Conservation (phyloP, 495 filamentous ascomycete species). For the Tuber indicum region DNA sequence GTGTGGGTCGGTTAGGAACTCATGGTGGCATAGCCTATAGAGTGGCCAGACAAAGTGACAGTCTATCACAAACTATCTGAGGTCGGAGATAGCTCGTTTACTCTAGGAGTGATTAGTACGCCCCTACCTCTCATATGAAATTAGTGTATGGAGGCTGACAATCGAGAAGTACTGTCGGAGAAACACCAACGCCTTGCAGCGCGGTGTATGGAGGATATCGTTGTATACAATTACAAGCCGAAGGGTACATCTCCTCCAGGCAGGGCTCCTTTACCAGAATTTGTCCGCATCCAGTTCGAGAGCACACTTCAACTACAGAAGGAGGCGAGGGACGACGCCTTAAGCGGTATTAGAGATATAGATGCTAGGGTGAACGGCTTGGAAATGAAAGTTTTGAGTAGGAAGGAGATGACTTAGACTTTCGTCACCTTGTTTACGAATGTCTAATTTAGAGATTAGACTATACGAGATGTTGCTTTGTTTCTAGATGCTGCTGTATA, state of each 20-base stretch:
- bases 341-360: slow-evolving; percentile 35
- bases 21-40: slow-evolving; percentile 61
- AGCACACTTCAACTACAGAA: slow-evolving; percentile 63
- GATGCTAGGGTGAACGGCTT: slow-evolving; percentile 19
- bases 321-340: slow-evolving; percentile 46
- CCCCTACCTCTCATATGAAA: slow-evolving; percentile 36
- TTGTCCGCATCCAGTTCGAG: slow-evolving; percentile 60
- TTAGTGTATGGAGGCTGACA: slow-evolving; percentile 50
- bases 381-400: slow-evolving; percentile 34
- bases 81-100: slow-evolving; percentile 51
- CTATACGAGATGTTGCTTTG: background rate
- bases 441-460: background rate
- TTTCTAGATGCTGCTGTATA: background rate
- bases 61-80: slow-evolving; percentile 75
- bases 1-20: background rate
- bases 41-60: slow-evolving; percentile 76
- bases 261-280: slow-evolving; percentile 57
- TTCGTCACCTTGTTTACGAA: background rate
- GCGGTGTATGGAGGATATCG: slow-evolving; percentile 70
- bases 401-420: slow-evolving; percentile 35
- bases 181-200: slow-evolving; percentile 70
- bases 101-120: slow-evolving; percentile 50
- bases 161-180: slow-evolving; percentile 61
- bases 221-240: slow-evolving; percentile 72
- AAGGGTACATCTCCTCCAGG: slow-evolving; percentile 52